Conservation (phyloP, 176 grass and related monocot genomes). For the Triticum aestivum region DNA sequence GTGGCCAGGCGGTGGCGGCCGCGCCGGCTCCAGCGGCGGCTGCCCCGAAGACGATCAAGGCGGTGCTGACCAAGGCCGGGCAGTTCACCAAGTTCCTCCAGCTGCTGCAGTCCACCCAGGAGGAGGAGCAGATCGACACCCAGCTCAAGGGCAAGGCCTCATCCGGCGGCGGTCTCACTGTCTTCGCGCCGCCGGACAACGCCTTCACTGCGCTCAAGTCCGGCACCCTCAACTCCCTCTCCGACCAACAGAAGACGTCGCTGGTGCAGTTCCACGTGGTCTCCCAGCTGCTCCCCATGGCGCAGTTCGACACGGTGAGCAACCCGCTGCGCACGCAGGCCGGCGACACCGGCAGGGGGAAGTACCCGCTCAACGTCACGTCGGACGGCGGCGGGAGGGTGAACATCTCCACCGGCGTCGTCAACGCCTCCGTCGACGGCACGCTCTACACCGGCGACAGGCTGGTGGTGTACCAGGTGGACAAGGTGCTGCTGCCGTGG, state of each 20-base stretch:
- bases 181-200: slow-evolving; percentile 86
- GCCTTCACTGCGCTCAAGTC: slow-evolving; percentile 61
- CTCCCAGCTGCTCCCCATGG: slow-evolving; percentile 16
- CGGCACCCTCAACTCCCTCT: slow-evolving; percentile 82
- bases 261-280: slow-evolving; percentile 91
- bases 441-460: slow-evolving; percentile 55
- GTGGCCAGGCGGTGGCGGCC: background rate
- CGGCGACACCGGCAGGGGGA: slow-evolving; percentile 45
- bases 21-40: slow-evolving; percentile 33
- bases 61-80: slow-evolving; percentile 76
- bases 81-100: slow-evolving; percentile 80
- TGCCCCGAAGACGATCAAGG: slow-evolving; percentile 61
- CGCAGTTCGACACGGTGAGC: slow-evolving; percentile 81
- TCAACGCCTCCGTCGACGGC: slow-evolving; percentile 60
- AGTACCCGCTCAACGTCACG: slow-evolving; percentile 81
- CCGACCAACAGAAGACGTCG: slow-evolving; percentile 79
- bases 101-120: slow-evolving; percentile 61
- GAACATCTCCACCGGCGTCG: slow-evolving; percentile 79
- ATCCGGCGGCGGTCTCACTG: slow-evolving; percentile 55
- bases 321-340: slow-evolving; percentile 91
- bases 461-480: slow-evolving; percentile 81
- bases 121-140: slow-evolving; percentile 69
- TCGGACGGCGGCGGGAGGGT: slow-evolving; percentile 36
- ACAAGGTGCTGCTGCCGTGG: slow-evolving; percentile 78
- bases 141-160: slow-evolving; percentile 83